Evolutionary conservation across 192 early-diverging fungal species (phyloP).

Genomic region (Linnemannia zychae): DNA sequence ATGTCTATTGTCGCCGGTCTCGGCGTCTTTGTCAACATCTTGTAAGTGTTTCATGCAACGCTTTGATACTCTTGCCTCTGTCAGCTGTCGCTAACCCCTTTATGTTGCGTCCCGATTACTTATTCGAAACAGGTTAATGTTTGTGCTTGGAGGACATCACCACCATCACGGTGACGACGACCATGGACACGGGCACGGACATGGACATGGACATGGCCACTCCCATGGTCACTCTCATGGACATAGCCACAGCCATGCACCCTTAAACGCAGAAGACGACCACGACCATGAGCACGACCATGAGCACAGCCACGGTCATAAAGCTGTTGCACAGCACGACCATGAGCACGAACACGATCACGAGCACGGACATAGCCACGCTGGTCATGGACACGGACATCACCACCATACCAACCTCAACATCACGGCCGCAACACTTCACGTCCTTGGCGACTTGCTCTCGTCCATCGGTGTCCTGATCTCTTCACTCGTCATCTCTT

Average conservation of each 20-base stretch:
- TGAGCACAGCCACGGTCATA: constrained; percentile 23
- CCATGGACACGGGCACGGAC: constrained; percentile 57
- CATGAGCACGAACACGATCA: constrained; percentile 42
- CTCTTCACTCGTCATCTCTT: constrained; percentile 75
- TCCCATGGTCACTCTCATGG: constrained; percentile 24
- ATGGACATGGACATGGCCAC: constrained; percentile 54
- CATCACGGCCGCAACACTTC: constrained; percentile 79
- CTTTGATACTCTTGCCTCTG: constrained; percentile 44
- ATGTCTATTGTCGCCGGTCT: constrained; percentile 79
- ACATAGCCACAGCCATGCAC: constrained; percentile 15
- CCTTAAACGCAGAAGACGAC: constrained; percentile 2
- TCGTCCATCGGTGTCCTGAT: constrained; percentile 86
- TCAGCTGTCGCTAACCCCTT: neutral
- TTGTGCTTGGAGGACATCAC: constrained; percentile 65
- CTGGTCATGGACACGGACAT: constrained; percentile 28
- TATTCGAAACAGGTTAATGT: constrained; percentile 55
- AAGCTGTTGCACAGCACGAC: too few relatives aligned
- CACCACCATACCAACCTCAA: constrained; percentile 73
- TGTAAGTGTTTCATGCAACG: constrained; percentile 61
- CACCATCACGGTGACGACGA: constrained; percentile 53
- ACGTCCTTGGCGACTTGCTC: constrained; percentile 87
- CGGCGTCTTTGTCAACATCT: constrained; percentile 83
- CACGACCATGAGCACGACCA: constrained; percentile 37
- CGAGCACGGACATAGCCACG: constrained; percentile 57
- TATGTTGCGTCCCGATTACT: neutral